These are phyloP conservation scores for Tricholoma matsutake DNA, from an alignment of 768 basidiomycete genomes.

Conservation along the genomic window DNA sequence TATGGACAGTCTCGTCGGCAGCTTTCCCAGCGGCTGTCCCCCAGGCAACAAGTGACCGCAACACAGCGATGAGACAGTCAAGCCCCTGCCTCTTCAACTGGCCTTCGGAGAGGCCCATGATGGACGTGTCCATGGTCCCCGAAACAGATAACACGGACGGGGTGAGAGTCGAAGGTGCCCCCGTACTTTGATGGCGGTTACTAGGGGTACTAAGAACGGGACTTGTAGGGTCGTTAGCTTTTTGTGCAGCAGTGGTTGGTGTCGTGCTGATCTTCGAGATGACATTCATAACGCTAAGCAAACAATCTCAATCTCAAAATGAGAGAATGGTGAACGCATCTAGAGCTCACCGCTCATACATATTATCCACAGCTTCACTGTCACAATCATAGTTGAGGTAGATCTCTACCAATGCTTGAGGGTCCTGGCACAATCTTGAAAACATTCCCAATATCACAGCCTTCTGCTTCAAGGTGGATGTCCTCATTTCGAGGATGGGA, in stretches of 20 bases:
- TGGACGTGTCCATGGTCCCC: conserved; percentile 63
- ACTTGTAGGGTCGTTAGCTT: conserved; percentile 55
- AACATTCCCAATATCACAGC: conserved; percentile 88
- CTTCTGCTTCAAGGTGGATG: conserved; percentile 93
- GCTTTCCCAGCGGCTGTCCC: conserved; percentile 57
- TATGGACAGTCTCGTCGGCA: conserved; percentile 37
- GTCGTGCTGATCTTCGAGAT: conserved; percentile 86
- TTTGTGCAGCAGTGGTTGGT: conserved; percentile 45
- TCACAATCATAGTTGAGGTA: conserved; percentile 99
- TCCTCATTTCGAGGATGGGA: conserved; percentile 97
- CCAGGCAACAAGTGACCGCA: conserved; percentile 91
- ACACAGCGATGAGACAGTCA: conserved; percentile 87
- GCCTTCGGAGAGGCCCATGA: conserved; percentile 71
- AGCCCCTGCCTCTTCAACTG: conserved; percentile 89
- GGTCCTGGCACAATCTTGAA: conserved; percentile 86
- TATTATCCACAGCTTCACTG: conserved; percentile 89
- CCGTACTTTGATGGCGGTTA: conserved; percentile 38
- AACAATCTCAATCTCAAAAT: conserved; percentile 5
- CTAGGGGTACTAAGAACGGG: conserved; percentile 58
- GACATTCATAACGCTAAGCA: conserved; percentile 82
- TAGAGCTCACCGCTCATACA: conserved; percentile 83
- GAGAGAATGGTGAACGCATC: background rate
- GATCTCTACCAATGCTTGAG: conserved; percentile 95
- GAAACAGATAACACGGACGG: conserved; percentile 63
- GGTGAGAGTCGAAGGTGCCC: conserved; percentile 53